Base-by-base conservation (phyloP, 345 rosid genomes). In the Eucalyptus cloeziana region DNA sequence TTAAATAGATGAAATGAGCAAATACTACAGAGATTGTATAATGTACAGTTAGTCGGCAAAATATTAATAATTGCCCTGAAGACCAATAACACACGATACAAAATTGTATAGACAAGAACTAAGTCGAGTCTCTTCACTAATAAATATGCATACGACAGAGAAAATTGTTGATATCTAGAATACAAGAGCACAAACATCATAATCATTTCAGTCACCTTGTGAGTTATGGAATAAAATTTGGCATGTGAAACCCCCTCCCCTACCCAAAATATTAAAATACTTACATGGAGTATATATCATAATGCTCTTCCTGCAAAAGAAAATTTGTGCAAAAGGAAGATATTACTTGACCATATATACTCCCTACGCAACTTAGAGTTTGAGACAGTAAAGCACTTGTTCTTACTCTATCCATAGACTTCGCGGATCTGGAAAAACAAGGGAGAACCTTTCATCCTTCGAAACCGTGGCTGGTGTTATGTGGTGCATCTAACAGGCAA, bases 241-340 rank as follows among this genome's bases (percentile, higher is more conserved):
- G 0, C 62, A 56, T 1, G 6, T 24, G 62, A 56, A 8, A 8
- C 30, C 3, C 30, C 13, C 10, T 4, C 44, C 56, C 58, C 24
- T 19, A 52, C 58, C 58, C 58, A 52, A 19, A 56, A 22, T 8
- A 56, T 22, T 56, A 56, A 24, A 10, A 56, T 2, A 24, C 4
- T 22, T 56, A 10, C 62, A 56, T 56, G 62, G 62, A 56, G 62
- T 56, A 4, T 10, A 56, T 56, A 56, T 56, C 62, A 22, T 0
- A 24, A 56, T 56, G 62, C 30, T 56, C 13, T 56, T 24, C 62
- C 62, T 56, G 10, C 0, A 6, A 10, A 9, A 4, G 1, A 56
- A 1, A 56, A 24, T 24, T 24, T 24, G 6, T 56, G 62, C 6
- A 56, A 2, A 24, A 24, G 62, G 62, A 10, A 22, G 62, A 56